Conservation (phyloP, 306 rosid genomes). For the Potentilla sterilis region DNA sequence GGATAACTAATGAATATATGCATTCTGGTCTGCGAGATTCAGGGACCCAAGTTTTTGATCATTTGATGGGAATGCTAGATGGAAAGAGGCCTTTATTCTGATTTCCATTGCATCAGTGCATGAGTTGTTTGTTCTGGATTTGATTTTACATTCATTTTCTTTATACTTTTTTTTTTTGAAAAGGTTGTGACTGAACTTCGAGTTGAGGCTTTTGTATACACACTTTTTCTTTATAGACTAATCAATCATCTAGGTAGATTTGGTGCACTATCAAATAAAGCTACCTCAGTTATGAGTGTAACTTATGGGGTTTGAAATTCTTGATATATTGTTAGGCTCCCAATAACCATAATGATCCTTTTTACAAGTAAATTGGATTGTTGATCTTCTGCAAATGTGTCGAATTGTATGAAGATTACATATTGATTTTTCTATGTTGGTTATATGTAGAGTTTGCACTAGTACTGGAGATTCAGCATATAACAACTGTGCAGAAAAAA, state of each 20-base stretch:
- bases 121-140: not conserved
- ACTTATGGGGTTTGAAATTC: not conserved
- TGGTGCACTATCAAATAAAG: not conserved
- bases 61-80: constrained; percentile 72
- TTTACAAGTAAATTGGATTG: too few species aligned
- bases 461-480: not conserved
- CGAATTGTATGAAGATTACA: too few species aligned
- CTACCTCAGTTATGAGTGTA: not conserved
- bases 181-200: not conserved
- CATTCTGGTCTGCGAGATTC: constrained; percentile 92
- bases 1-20: constrained; percentile 90
- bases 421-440: too few species aligned
- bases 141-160: not conserved
- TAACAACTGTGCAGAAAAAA: not conserved
- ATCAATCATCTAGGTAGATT: not conserved
- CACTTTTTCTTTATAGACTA: not conserved
- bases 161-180: not conserved
- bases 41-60: constrained; percentile 74
- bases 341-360: too few species aligned
- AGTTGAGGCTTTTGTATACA: not conserved
- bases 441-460: too few species aligned
- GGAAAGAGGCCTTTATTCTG: constrained; percentile 89
- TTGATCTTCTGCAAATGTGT: too few species aligned
- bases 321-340: too few species aligned
- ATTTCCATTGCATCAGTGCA: constrained; percentile 19